phyloP scores from a whole-genome alignment of 208 protist genomes.

The Porcisia hertigi region DNA sequence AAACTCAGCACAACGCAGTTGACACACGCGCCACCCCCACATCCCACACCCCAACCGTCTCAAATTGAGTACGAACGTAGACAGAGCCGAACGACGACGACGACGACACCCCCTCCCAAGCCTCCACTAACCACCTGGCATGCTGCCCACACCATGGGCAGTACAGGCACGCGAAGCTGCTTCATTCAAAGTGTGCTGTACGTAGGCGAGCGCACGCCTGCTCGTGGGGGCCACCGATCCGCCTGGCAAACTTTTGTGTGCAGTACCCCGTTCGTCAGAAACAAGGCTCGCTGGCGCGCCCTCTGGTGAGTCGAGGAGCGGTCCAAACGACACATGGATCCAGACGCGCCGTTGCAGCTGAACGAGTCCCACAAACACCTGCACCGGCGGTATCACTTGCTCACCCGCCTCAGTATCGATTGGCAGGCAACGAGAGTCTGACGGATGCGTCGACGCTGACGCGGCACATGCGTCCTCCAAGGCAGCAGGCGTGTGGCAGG shows the following conservation, averaged over 20 bases:
- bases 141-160: background rate
- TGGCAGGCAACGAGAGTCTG: background rate
- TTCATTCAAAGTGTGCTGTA: background rate
- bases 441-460: background rate
- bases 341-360: slow-evolving; percentile 48
- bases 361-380: slow-evolving; percentile 36
- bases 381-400: background rate
- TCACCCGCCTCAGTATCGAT: background rate
- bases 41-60: too few species aligned
- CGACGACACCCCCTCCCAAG: too few species aligned
- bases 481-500: background rate
- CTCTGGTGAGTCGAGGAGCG: background rate
- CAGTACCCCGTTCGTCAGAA: background rate
- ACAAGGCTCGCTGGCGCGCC: background rate
- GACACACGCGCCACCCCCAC: too few species aligned
- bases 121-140: background rate
- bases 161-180: background rate
- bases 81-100: too few species aligned
- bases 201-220: background rate
- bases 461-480: background rate
- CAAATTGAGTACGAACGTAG: too few species aligned
- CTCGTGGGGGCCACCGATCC: background rate
- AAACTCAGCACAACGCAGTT: too few species aligned
- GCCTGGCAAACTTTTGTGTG: background rate
- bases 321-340: slow-evolving; percentile 27